Conservation (phyloP, 1,284 basidiomycete genomes). For the Bondarzewia mesenterica region DNA sequence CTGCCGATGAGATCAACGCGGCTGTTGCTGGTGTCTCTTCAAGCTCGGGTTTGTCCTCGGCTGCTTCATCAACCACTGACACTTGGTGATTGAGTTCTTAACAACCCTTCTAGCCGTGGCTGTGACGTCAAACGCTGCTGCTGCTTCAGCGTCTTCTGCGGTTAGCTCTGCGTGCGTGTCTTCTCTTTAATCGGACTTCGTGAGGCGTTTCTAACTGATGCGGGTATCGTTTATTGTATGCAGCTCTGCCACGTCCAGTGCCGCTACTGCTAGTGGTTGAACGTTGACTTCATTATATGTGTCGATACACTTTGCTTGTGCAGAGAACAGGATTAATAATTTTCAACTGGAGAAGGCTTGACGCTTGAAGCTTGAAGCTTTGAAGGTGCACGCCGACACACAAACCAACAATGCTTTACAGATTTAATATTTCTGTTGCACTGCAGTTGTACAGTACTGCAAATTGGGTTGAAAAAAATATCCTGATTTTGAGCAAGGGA, state of each 20-base stretch:
- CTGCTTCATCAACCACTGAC: constrained; percentile 9
- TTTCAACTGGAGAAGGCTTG: too few species aligned
- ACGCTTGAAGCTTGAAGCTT: too few species aligned
- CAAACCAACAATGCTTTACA: too few species aligned
- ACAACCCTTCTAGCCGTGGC: constrained; percentile 13
- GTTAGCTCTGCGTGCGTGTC: constrained; percentile 8
- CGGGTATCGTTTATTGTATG: too few species aligned
- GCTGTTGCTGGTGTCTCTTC: constrained; percentile 30
- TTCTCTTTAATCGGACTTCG: background rate
- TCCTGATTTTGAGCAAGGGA: too few species aligned
- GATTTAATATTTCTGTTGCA: too few species aligned
- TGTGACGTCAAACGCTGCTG: constrained; percentile 8
- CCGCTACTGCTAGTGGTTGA: constrained; percentile 15
- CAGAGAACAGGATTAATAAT: background rate
- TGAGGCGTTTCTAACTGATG: background rate
- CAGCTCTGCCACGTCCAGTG: constrained; percentile 13
- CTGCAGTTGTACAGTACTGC: too few species aligned
- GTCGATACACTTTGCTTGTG: background rate
- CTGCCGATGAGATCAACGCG: constrained; percentile 49
- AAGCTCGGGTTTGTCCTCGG: constrained; percentile 3
- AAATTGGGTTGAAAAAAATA: too few species aligned
- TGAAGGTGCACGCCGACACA: too few species aligned
- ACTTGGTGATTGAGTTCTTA: too few species aligned
- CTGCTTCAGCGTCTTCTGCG: constrained; percentile 9
- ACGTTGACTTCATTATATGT: background rate